Evolutionary conservation across 352 stramenopile species (phyloP).

Genomic region (Pythium plurisporium): DNA sequence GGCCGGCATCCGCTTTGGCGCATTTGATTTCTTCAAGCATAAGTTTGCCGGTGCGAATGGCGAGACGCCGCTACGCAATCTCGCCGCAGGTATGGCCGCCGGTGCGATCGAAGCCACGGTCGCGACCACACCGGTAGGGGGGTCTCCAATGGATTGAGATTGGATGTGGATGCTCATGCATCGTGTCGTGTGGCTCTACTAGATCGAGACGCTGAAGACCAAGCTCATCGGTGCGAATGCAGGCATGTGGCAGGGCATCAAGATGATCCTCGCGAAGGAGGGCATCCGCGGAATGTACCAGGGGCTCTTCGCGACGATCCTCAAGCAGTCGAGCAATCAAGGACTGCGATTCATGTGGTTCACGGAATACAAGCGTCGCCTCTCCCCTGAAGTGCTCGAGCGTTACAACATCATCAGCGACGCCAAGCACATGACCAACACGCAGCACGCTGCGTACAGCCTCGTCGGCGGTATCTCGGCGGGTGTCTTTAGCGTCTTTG

Average conservation of each 20-base stretch:
- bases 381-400: conserved; percentile 53
- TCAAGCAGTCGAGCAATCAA: conserved; percentile 95
- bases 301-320: conserved; percentile 89
- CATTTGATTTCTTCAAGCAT: conserved; percentile 89
- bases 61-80: conserved; percentile 88
- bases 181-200: neutral
- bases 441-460: conserved; percentile 76
- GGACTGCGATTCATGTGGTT: conserved; percentile 97
- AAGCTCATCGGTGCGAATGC: conserved; percentile 96
- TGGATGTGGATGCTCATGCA: neutral
- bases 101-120: conserved; percentile 90
- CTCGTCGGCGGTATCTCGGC: conserved; percentile 95
- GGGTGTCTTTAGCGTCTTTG: conserved; percentile 95
- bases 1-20: conserved; percentile 95
- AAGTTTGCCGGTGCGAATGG: conserved; percentile 86
- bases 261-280: conserved; percentile 91
- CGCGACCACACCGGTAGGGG: conserved; percentile 87
- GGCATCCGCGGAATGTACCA: conserved; percentile 92
- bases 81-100: conserved; percentile 90
- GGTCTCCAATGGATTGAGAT: neutral
- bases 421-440: conserved; percentile 69
- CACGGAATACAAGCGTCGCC: conserved; percentile 91
- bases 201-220: conserved; percentile 96
- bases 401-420: conserved; percentile 45
- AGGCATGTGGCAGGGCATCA: conserved; percentile 87